Percentiles rank a stretch among this genome's conserved stretches.
Evolutionary conservation across 1,284 basidiomycete genomes (phyloP).

Genomic region (Microbotryum scabiosae): DNA sequence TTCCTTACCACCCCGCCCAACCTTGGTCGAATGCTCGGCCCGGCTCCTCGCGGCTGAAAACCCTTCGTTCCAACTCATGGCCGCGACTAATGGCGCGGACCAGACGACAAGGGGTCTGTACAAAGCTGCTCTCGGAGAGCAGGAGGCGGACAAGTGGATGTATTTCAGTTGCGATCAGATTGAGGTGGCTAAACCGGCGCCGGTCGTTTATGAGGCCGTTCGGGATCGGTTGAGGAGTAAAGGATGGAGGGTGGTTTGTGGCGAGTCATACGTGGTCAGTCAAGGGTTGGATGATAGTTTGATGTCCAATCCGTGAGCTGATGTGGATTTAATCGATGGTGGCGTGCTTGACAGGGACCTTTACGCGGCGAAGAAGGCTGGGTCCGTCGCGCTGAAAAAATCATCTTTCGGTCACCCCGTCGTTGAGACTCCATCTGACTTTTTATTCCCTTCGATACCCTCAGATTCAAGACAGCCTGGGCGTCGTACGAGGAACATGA

Average conservation of each 20-base stretch:
- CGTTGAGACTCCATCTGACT: background rate
- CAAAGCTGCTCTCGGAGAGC: background rate
- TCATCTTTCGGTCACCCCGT: background rate
- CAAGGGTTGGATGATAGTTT: background rate
- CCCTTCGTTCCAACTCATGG: constrained; percentile 9
- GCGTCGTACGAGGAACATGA: constrained; percentile 24
- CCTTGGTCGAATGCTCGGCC: background rate
- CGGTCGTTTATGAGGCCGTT: constrained; percentile 13
- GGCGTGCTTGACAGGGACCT: constrained; percentile 11
- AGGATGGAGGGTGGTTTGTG: constrained; percentile 17
- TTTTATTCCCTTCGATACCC: too few relatives aligned
- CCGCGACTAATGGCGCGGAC: constrained; percentile 22
- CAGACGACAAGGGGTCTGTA: constrained; percentile 10
- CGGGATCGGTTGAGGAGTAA: constrained; percentile 4
- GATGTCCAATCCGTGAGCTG: background rate
- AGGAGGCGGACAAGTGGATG: background rate
- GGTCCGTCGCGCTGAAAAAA: constrained; percentile 3
- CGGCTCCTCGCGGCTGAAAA: constrained; percentile 1
- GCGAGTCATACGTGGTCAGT: constrained; percentile 20
- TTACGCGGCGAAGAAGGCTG: constrained; percentile 19
- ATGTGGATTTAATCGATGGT: too few relatives aligned
- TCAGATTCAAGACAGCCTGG: constrained; percentile 20
- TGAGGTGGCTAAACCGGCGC: constrained; percentile 19
- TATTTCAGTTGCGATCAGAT: constrained; percentile 21
- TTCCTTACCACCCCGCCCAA: background rate